Evolutionary conservation across 768 basidiomycete genomes (phyloP).

Genomic region (Cystofilobasidium bisporidii): DNA sequence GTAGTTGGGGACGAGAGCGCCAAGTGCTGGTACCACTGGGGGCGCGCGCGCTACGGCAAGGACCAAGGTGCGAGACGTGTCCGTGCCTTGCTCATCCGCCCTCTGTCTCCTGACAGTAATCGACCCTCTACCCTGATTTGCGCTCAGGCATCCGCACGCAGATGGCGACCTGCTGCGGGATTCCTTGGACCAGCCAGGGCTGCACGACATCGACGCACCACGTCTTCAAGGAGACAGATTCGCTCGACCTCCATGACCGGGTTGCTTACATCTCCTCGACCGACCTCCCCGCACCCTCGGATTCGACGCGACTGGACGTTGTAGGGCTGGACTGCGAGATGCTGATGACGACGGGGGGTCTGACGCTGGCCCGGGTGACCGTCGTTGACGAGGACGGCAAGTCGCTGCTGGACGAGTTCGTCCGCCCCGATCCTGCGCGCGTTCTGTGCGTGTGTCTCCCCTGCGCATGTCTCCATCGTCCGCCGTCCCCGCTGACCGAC

Average conservation of each 20-base stretch:
- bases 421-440: slow-evolving; percentile 32
- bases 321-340: slow-evolving; percentile 94
- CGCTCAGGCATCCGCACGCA: slow-evolving; percentile 45
- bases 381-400: slow-evolving; percentile 68
- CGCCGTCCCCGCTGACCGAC: not conserved
- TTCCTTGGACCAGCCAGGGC: slow-evolving; percentile 51
- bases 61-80: slow-evolving; percentile 55
- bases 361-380: slow-evolving; percentile 78
- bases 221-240: slow-evolving; percentile 73
- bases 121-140: not conserved
- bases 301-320: slow-evolving; percentile 49
- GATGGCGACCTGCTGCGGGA: slow-evolving; percentile 70
- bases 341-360: slow-evolving; percentile 82
- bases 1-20: slow-evolving; percentile 48
- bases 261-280: slow-evolving; percentile 57
- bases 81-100: too few species aligned
- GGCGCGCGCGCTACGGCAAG: slow-evolving; percentile 53
- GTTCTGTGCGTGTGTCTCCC: slow-evolving; percentile 33
- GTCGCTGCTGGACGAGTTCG: slow-evolving; percentile 60
- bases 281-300: slow-evolving; percentile 27
- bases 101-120: not conserved
- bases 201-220: slow-evolving; percentile 67
- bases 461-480: too few species aligned
- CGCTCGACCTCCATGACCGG: slow-evolving; percentile 59
- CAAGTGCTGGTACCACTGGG: slow-evolving; percentile 78